Conservation (phyloP, 2,329 filamentous ascomycete genomes). For the Pyrenophora teres region DNA sequence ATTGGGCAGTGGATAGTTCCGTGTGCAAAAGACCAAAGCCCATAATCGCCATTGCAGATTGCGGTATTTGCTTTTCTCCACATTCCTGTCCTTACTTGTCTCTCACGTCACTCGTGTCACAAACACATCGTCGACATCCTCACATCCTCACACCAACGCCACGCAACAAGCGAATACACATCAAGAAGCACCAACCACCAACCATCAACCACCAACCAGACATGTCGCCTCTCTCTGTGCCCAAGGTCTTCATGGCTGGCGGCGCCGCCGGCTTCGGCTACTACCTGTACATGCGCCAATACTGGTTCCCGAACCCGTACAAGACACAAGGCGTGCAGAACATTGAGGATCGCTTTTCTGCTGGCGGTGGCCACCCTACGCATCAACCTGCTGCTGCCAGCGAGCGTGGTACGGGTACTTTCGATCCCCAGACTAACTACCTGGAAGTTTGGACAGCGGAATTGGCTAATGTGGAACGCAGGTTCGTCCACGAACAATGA, state of each 20-base stretch:
- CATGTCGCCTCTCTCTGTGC: constrained; percentile 42
- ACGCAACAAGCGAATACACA: constrained; percentile 1
- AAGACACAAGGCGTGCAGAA: constrained; percentile 44
- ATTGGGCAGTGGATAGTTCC: constrained; percentile 17
- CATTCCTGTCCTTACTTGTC: background rate
- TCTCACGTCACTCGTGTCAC: constrained; percentile 4
- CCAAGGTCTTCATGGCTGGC: constrained; percentile 47
- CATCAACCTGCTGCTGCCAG: constrained; percentile 39
- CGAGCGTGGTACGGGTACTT: constrained; percentile 29
- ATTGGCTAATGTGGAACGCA: constrained; percentile 7
- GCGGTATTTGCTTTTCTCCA: constrained; percentile 11
- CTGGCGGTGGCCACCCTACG: constrained; percentile 39
- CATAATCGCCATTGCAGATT: background rate
- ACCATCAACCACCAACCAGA: background rate
- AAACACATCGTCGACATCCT: background rate
- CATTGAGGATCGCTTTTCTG: constrained; percentile 41
- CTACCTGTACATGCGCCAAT: constrained; percentile 44
- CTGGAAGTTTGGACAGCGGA: background rate
- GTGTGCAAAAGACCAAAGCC: background rate
- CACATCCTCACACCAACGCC: background rate
- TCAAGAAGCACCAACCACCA: constrained; percentile 1
- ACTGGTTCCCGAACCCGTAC: constrained; percentile 48
- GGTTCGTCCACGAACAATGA: constrained; percentile 31
- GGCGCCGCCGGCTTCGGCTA: constrained; percentile 43
- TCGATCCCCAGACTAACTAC: constrained; percentile 1